These are phyloP conservation scores for Blepharisma undulans DNA, from an alignment of 169 alveolate genomes.

Conservation along the genomic window DNA sequence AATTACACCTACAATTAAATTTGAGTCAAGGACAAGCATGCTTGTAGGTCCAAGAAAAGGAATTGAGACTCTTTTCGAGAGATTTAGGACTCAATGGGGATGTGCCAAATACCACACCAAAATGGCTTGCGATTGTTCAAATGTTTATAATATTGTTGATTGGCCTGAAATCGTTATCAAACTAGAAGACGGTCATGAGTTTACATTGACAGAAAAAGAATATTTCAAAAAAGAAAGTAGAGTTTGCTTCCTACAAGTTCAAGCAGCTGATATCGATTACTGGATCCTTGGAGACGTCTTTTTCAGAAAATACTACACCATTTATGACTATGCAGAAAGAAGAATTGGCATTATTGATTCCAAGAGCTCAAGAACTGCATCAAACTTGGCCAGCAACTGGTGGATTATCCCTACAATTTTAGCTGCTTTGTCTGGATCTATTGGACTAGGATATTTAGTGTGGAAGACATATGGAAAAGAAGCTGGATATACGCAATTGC, in stretches of 20 bases:
- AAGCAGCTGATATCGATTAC: neutral
- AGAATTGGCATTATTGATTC: constrained; percentile 6
- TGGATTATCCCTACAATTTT: constrained; percentile 7
- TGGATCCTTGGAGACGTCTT: constrained; percentile 63
- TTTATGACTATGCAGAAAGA: constrained; percentile 34
- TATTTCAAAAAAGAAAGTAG: neutral
- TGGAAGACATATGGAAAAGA: neutral
- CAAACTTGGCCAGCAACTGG: neutral
- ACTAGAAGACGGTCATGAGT: neutral
- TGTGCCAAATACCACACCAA: neutral
- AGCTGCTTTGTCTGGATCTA: neutral
- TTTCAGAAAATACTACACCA: constrained; percentile 47
- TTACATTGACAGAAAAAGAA: neutral
- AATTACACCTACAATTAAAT: neutral
- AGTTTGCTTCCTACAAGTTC: neutral
- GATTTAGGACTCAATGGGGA: neutral
- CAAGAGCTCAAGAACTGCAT: neutral
- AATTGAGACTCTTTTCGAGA: neutral
- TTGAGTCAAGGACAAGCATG: neutral
- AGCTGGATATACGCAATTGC: neutral
- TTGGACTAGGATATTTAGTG: neutral
- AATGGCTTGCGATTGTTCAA: constrained; percentile 28
- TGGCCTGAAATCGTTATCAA: constrained; percentile 17
- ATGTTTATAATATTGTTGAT: neutral
- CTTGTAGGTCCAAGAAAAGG: neutral